These are phyloP conservation scores for button mushroom (Agaricus bisporus) DNA, from an alignment of 768 basidiomycete species.

Conservation along the genomic window DNA sequence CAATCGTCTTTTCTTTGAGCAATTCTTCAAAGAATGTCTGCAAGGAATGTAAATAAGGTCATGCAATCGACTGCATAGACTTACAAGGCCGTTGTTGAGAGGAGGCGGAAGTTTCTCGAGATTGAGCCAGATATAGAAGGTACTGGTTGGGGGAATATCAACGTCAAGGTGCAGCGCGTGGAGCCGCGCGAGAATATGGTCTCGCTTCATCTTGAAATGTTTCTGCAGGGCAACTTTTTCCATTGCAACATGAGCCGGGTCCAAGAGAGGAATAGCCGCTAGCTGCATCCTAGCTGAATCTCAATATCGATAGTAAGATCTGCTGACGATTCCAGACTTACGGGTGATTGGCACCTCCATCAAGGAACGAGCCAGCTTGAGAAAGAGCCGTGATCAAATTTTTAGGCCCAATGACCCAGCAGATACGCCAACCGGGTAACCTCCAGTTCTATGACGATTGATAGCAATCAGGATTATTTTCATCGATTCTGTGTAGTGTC, in stretches of 20 bases:
- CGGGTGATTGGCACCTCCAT: constrained; percentile 94
- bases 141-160: constrained; percentile 66
- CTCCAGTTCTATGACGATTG: constrained; percentile 73
- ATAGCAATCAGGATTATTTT: not conserved
- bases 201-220: constrained; percentile 88
- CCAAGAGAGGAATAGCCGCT: constrained; percentile 80
- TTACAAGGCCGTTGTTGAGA: constrained; percentile 79
- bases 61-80: constrained; percentile 7
- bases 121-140: constrained; percentile 95
- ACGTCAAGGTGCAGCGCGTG: constrained; percentile 75
- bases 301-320: not conserved
- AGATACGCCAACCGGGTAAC: constrained; percentile 90
- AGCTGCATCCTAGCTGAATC: constrained; percentile 59
- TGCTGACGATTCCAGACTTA: constrained; percentile 28
- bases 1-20: constrained; percentile 85
- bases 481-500: too few species aligned
- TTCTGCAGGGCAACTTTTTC: constrained; percentile 85
- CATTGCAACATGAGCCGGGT: constrained; percentile 55
- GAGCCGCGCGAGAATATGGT: constrained; percentile 82
- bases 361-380: constrained; percentile 92
- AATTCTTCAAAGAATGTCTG: constrained; percentile 93
- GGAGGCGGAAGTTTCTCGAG: constrained; percentile 74
- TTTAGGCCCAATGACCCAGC: constrained; percentile 91
- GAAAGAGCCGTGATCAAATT: constrained; percentile 84
- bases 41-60: not conserved